phyloP scores from a whole-genome alignment of 2,329 filamentous ascomycete genomes.

The Gnomoniopsis smithogilvyi region DNA sequence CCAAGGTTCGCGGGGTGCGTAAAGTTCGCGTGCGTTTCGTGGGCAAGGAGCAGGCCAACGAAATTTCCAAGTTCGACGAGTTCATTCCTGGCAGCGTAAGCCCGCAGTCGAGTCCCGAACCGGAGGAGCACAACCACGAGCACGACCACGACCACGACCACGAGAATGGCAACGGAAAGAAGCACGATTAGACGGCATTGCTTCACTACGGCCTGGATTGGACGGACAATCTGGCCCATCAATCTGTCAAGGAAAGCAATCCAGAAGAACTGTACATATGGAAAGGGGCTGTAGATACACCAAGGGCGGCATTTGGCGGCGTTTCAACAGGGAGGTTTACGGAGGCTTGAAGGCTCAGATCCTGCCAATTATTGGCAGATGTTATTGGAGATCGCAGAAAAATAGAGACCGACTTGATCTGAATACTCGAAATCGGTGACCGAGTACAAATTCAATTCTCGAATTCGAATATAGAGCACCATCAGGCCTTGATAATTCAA shows the following conservation, averaged over 20 bases:
- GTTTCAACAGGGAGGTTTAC: constrained; percentile 6
- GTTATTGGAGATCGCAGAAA: not conserved
- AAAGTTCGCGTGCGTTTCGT: constrained; percentile 83
- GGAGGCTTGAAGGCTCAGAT: not conserved
- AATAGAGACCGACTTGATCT: not conserved
- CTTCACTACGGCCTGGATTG: not conserved
- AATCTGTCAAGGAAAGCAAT: not conserved
- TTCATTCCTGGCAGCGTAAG: constrained; percentile 67
- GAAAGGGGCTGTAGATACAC: constrained; percentile 9
- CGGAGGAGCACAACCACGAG: constrained; percentile 48
- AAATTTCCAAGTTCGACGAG: constrained; percentile 66
- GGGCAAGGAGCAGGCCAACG: constrained; percentile 56
- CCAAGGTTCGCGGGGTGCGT: constrained; percentile 78
- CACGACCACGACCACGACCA: constrained; percentile 40
- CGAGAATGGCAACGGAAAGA: constrained; percentile 32
- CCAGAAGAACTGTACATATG: constrained; percentile 2
- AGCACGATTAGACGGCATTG: constrained; percentile 18
- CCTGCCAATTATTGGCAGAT: not conserved
- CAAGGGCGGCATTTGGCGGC: constrained; percentile 16
- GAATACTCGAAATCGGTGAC: not conserved
- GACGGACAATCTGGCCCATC: not conserved
- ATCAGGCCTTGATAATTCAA: not conserved
- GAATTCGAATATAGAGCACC: not conserved
- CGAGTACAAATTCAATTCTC: not conserved
- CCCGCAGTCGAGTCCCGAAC: constrained; percentile 55